These are phyloP conservation scores for Fusarium miscanthi DNA, from an alignment of 2,329 filamentous ascomycete species.

Conservation along the genomic window DNA sequence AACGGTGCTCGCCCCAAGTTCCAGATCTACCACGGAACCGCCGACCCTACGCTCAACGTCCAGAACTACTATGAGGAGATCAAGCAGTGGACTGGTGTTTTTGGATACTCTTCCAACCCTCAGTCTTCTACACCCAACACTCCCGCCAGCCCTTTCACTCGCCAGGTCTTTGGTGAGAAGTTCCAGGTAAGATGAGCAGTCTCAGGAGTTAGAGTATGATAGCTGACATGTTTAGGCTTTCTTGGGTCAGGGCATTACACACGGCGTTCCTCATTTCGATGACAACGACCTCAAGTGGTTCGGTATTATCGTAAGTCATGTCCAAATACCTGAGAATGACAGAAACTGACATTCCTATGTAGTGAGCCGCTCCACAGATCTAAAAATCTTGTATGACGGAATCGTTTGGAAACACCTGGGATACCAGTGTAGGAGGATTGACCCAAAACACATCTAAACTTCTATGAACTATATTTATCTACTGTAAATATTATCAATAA, in stretches of 20 bases:
- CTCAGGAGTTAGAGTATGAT: accelerated
- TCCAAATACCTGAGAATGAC: accelerated
- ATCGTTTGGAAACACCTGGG: too few relatives aligned
- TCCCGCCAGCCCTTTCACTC: conserved; percentile 13
- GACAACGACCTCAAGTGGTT: conserved; percentile 21
- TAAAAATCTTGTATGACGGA: accelerated
- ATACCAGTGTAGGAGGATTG: too few relatives aligned
- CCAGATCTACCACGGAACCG: conserved; percentile 13
- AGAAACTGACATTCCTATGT: not conserved
- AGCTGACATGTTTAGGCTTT: not conserved
- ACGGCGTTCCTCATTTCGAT: conserved; percentile 11
- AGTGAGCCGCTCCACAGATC: not conserved
- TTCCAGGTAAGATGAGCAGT: not conserved
- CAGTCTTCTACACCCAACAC: conserved; percentile 8
- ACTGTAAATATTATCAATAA: not conserved
- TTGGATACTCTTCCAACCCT: conserved; percentile 13
- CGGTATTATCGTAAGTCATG: conserved; percentile 9
- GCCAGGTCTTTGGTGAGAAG: conserved; percentile 16
- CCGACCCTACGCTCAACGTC: conserved; percentile 10
- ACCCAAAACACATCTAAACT: not conserved
- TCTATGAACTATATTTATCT: not conserved
- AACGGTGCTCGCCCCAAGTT: conserved; percentile 12
- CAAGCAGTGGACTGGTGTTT: conserved; percentile 21
- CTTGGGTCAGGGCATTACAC: not conserved
- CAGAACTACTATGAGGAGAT: conserved; percentile 22